Percentiles rank a stretch among this genome's conserved stretches.
phyloP scores from a whole-genome alignment of 441 rosid genomes.

The Bruguiera hainesii region DNA sequence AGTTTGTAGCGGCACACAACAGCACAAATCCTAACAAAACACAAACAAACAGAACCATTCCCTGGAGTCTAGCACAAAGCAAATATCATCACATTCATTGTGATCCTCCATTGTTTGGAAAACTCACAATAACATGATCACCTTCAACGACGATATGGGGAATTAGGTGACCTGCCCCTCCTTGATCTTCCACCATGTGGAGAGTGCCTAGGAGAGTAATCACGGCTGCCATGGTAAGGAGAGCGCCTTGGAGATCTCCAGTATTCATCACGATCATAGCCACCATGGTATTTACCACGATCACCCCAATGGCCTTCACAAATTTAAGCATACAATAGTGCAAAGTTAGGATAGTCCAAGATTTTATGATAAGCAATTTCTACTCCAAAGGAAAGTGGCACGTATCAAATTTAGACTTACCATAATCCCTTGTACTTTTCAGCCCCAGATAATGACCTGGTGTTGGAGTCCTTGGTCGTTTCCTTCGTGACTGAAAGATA shows the following conservation, averaged over 20 bases:
- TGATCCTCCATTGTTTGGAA: not conserved
- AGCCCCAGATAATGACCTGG: conserved; percentile 77
- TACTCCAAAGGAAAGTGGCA: not conserved
- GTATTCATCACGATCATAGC: conserved; percentile 58
- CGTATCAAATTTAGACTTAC: conserved; percentile 29
- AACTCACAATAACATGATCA: too few relatives aligned
- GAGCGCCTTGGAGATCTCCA: conserved; percentile 79
- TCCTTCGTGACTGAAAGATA: conserved; percentile 85
- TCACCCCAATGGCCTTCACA: conserved; percentile 49
- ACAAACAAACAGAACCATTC: not conserved
- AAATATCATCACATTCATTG: conserved; percentile 14
- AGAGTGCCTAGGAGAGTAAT: conserved; percentile 65
- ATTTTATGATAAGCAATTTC: not conserved
- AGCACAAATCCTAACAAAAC: not conserved
- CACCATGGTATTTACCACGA: conserved; percentile 45
- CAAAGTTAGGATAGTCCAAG: not conserved
- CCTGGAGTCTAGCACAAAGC: conserved; percentile 5
- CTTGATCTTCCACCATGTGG: conserved; percentile 68
- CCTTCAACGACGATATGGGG: conserved; percentile 29
- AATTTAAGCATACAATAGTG: not conserved
- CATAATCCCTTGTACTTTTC: conserved; percentile 70
- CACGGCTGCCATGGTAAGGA: conserved; percentile 57
- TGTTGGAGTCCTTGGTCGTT: conserved; percentile 90
- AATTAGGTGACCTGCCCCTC: conserved; percentile 65
- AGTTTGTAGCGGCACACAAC: conserved; percentile 5